A percentile compares a stretch with the other conserved stretches of the same genome.
Conservation (phyloP, 345 rosid species). For the Gynandropsis gynandra region DNA sequence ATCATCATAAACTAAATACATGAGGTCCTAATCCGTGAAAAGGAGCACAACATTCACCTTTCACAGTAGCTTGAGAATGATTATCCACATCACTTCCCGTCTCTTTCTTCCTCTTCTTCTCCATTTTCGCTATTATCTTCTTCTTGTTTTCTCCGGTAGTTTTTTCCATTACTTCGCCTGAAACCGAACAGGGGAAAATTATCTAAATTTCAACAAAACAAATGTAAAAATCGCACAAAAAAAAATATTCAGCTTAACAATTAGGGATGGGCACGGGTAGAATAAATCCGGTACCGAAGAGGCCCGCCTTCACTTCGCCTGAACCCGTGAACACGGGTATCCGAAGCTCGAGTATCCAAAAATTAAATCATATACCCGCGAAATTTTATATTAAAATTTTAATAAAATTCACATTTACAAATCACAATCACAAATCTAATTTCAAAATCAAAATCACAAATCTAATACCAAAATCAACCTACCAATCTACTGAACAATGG, state of each 20-base stretch:
- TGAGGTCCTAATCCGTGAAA: slow-evolving; percentile 2
- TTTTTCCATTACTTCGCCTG: slow-evolving; percentile 1
- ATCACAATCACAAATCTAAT: too few relatives aligned
- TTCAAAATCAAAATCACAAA: too few relatives aligned
- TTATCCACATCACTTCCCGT: slow-evolving; percentile 3
- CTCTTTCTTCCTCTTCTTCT: slow-evolving; percentile 24
- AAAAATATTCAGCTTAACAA: neutral
- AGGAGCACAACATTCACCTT: slow-evolving; percentile 12
- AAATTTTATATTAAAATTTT: too few relatives aligned
- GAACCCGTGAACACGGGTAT: too few relatives aligned
- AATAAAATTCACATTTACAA: too few relatives aligned
- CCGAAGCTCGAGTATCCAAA: too few relatives aligned
- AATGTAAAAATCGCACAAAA: neutral
- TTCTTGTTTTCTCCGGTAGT: neutral
- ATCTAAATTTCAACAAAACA: neutral
- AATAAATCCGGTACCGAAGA: too few relatives aligned
- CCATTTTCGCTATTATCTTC: slow-evolving; percentile 4
- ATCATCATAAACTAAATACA: neutral
- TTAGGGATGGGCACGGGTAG: too few relatives aligned
- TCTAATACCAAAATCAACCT: too few relatives aligned
- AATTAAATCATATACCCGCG: too few relatives aligned
- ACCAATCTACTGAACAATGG: too few relatives aligned
- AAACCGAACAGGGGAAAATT: neutral
- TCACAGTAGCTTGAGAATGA: slow-evolving; percentile 1
- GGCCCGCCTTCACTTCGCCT: too few relatives aligned